Percentiles rank a stretch among this genome's conserved stretches.
Conservation (phyloP, 768 basidiomycete genomes). For the Gloeostereum incarnatum region DNA sequence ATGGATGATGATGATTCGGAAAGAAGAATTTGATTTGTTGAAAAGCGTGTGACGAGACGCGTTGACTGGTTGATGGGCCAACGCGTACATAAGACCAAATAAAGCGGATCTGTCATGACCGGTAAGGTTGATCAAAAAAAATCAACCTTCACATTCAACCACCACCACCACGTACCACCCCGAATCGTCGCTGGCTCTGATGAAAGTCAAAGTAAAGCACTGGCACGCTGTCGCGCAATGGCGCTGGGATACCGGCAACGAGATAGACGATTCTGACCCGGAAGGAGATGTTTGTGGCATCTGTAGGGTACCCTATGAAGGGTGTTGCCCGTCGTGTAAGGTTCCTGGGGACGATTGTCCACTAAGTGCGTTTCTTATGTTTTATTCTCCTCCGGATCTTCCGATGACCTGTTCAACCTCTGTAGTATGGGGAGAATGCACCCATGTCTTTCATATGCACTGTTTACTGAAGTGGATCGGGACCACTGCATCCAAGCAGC, state of each 20-base stretch:
- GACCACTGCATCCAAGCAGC: conserved; percentile 81
- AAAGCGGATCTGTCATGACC: too few species aligned
- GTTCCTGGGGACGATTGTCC: conserved; percentile 96
- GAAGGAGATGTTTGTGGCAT: conserved; percentile 73
- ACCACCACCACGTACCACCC: too few species aligned
- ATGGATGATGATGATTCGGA: too few species aligned
- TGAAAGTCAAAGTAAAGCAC: conserved; percentile 79
- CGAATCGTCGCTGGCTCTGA: too few species aligned
- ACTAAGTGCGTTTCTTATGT: conserved; percentile 49
- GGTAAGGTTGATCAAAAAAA: too few species aligned
- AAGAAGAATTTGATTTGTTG: too few species aligned
- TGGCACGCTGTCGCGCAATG: conserved; percentile 88
- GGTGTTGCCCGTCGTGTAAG: conserved; percentile 93
- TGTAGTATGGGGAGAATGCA: conserved; percentile 97
- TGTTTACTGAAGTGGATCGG: conserved; percentile 95
- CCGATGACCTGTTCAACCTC: conserved; percentile 9
- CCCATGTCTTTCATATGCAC: conserved; percentile 98
- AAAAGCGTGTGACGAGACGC: too few species aligned
- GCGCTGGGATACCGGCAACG: conserved; percentile 65
- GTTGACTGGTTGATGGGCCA: too few species aligned
- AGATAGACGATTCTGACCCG: conserved; percentile 30
- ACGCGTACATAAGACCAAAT: too few species aligned
- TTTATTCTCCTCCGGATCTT: conserved; percentile 8
- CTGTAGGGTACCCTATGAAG: conserved; percentile 87
- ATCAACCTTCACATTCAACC: too few species aligned